A percentile compares a stretch with the other conserved stretches of the same genome.
phyloP scores from a whole-genome alignment of 148 eudicot species.

The Hydrangea macrophylla region DNA sequence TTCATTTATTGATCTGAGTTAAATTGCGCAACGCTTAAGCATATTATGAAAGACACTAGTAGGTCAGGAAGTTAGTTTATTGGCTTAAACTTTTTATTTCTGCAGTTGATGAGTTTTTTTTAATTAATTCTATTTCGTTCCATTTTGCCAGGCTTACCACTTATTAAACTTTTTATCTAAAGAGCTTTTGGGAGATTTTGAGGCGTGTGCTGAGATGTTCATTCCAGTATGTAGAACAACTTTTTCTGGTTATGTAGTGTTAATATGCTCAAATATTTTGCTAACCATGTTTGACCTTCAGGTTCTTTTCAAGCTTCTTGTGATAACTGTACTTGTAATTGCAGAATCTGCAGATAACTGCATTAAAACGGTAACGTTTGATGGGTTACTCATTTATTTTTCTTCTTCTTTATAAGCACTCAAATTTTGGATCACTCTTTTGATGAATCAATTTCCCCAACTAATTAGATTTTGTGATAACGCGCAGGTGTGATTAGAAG shows the following conservation, averaged over 20 bases:
- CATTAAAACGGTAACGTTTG: conserved; percentile 81
- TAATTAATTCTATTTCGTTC: not conserved
- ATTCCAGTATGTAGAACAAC: conserved; percentile 62
- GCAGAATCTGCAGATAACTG: conserved; percentile 99
- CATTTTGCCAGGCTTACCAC: conserved; percentile 73
- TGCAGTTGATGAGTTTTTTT: not conserved
- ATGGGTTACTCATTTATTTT: not conserved
- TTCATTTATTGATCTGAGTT: not conserved
- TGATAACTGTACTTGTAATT: conserved; percentile 97
- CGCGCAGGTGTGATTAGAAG: too few species aligned
- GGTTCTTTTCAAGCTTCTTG: conserved; percentile 98
- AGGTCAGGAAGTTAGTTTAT: not conserved
- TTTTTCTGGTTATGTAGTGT: conserved; percentile 9
- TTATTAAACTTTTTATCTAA: conserved; percentile 79
- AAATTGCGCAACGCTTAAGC: not conserved
- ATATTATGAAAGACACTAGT: not conserved
- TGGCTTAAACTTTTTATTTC: too few species aligned
- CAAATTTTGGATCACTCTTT: too few species aligned
- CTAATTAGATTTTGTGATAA: too few species aligned
- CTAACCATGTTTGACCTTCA: conserved; percentile 41
- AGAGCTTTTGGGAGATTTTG: conserved; percentile 97
- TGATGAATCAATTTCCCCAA: too few species aligned
- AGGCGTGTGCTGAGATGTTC: conserved; percentile 88
- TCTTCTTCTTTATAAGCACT: too few species aligned
- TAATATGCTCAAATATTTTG: conserved; percentile 17